A percentile compares a stretch with the other conserved stretches of the same genome.
Evolutionary conservation across 225 moss, liverwort and hornwort genomes (phyloP).

Genomic region (Sphagnum tenellum): DNA sequence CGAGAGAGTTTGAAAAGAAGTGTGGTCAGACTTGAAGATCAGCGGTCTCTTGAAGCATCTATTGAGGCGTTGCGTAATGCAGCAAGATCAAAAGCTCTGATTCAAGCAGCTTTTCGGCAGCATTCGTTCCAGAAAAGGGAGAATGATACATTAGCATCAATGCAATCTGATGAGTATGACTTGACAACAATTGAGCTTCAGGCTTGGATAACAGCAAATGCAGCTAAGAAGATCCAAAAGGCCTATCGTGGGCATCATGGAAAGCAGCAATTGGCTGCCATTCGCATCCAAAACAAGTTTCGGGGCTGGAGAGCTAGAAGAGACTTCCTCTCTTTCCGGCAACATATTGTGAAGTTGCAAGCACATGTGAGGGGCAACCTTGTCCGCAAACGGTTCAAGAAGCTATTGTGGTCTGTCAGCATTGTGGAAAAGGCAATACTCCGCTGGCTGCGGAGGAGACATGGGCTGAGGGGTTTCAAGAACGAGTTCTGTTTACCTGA

Average conservation of each 20-base stretch:
- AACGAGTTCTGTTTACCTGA: slow-evolving; percentile 15
- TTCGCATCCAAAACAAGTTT: slow-evolving; percentile 58
- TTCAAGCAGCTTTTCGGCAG: slow-evolving; percentile 47
- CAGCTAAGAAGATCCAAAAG: slow-evolving; percentile 22
- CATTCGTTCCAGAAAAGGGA: slow-evolving; percentile 47
- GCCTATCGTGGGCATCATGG: slow-evolving; percentile 31
- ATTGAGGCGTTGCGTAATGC: slow-evolving; percentile 56
- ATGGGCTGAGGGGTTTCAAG: slow-evolving; percentile 45
- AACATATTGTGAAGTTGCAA: slow-evolving; percentile 43
- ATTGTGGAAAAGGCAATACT: slow-evolving; percentile 38
- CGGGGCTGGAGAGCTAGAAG: slow-evolving; percentile 50
- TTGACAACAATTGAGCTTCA: slow-evolving; percentile 29
- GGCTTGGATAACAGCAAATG: slow-evolving; percentile 17
- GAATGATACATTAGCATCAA: slow-evolving; percentile 25
- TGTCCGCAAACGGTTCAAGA: slow-evolving; percentile 42
- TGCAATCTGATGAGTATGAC: slow-evolving; percentile 35
- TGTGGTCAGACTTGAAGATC: slow-evolving; percentile 33
- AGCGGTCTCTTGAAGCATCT: slow-evolving; percentile 23
- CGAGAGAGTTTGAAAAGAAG: slow-evolving; percentile 31
- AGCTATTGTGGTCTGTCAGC: slow-evolving; percentile 48
- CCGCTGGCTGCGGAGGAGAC: slow-evolving; percentile 41
- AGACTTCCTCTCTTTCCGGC: slow-evolving; percentile 38
- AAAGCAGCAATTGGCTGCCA: slow-evolving; percentile 50
- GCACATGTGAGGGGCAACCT: slow-evolving; percentile 48
- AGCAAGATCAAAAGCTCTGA: slow-evolving; percentile 43